phyloP scores from a whole-genome alignment of 768 basidiomycete genomes.

The Postia placenta region DNA sequence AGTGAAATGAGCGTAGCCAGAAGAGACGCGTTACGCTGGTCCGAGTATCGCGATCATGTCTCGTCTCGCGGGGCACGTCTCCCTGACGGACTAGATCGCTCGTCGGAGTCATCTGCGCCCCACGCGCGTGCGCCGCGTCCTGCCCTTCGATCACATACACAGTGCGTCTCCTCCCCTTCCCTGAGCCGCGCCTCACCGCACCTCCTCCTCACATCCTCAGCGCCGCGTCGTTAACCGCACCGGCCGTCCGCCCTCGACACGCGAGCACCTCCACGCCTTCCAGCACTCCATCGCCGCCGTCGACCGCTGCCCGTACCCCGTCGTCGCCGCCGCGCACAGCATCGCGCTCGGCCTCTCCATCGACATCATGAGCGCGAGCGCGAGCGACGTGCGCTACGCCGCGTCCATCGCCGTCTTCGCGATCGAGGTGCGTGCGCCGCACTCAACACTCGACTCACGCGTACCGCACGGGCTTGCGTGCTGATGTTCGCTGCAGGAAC shows the following conservation, averaged over 20 bases:
- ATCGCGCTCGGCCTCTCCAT: slow-evolving; percentile 69
- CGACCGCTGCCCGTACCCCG: slow-evolving; percentile 66
- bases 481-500: slow-evolving; percentile 43
- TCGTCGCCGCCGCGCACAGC: slow-evolving; percentile 80
- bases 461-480: background rate
- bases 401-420: slow-evolving; percentile 56
- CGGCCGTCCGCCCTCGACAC: too few species aligned
- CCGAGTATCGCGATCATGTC: too few species aligned
- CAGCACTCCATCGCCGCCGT: slow-evolving; percentile 68
- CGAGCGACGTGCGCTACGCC: slow-evolving; percentile 74
- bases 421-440: too few species aligned
- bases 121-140: slow-evolving; percentile 29
- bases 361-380: slow-evolving; percentile 71
- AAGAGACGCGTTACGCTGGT: too few species aligned
- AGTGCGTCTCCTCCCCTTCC: slow-evolving; percentile 49
- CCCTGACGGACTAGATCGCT: too few species aligned
- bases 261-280: slow-evolving; percentile 48
- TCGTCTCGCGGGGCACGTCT: too few species aligned
- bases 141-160: slow-evolving; percentile 38
- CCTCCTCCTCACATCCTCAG: too few species aligned
- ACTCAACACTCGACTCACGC: too few species aligned
- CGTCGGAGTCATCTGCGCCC: too few species aligned
- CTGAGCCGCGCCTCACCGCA: background rate
- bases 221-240: too few species aligned
- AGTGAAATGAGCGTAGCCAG: too few species aligned